Conservation (phyloP, 805 yeast genomes). For the Jamesozyma jinghongensis region DNA sequence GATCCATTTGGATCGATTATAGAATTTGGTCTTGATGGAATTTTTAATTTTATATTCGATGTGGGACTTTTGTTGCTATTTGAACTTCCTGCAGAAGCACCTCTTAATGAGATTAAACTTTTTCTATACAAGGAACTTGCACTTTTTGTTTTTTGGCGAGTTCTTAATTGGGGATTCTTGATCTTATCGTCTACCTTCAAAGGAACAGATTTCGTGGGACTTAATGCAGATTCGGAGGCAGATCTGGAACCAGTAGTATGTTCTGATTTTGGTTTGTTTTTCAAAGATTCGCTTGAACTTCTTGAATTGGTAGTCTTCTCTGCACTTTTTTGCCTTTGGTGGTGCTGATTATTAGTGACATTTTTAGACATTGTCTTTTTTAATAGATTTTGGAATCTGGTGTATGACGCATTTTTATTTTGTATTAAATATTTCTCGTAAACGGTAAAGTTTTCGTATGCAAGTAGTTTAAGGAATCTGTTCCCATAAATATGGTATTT, state of each 20-base stretch:
- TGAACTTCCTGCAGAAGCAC: constrained; percentile 6
- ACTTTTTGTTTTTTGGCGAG: constrained; percentile 24
- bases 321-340: constrained; percentile 15
- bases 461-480: constrained; percentile 55
- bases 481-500: constrained; percentile 51
- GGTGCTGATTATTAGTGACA: constrained; percentile 17
- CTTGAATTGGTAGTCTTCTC: constrained; percentile 18
- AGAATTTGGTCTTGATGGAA: constrained; percentile 23
- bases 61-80: neutral
- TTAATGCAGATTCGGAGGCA: constrained; percentile 24
- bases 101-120: constrained; percentile 28
- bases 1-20: constrained; percentile 11
- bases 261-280: constrained; percentile 9
- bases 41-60: constrained; percentile 19
- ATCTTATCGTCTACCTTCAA: constrained; percentile 14
- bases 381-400: constrained; percentile 46
- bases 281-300: constrained; percentile 24
- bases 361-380: constrained; percentile 37
- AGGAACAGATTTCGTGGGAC: constrained; percentile 13
- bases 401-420: constrained; percentile 43
- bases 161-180: constrained; percentile 16
- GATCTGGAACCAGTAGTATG: constrained; percentile 9
- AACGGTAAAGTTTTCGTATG: constrained; percentile 49
- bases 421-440: constrained; percentile 34
- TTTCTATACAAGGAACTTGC: constrained; percentile 29